phyloP scores from a whole-genome alignment of 2,329 filamentous ascomycete species.

The Myotisia sp. region DNA sequence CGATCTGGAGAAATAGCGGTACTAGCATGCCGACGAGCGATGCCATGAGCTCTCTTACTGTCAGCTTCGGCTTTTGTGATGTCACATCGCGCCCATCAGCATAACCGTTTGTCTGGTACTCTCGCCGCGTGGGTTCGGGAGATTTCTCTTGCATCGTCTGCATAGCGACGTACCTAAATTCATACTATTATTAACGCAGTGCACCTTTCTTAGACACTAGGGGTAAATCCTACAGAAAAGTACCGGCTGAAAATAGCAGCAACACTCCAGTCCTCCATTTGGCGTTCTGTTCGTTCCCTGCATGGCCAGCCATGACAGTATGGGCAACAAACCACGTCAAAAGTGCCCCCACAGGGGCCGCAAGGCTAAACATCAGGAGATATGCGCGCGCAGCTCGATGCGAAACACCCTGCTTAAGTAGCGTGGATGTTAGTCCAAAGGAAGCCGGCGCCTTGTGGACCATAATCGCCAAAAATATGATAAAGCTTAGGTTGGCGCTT shows the following conservation, averaged over 20 bases:
- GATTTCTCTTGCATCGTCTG: conserved; percentile 79
- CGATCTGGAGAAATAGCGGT: conserved; percentile 34
- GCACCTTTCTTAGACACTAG: not conserved
- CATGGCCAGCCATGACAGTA: conserved; percentile 45
- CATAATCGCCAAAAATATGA: conserved; percentile 94
- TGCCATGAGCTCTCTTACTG: conserved; percentile 32
- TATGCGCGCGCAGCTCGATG: conserved; percentile 75
- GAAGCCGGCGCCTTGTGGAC: conserved; percentile 93
- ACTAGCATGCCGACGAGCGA: conserved; percentile 36
- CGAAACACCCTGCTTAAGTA: conserved; percentile 79
- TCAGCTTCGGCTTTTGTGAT: conserved; percentile 23
- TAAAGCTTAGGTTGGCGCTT: conserved; percentile 64
- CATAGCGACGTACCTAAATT: conserved; percentile 79
- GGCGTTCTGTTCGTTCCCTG: conserved; percentile 43
- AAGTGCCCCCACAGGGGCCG: conserved; percentile 74
- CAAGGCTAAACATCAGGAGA: conserved; percentile 78
- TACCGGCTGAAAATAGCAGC: conserved; percentile 87
- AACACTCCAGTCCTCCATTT: conserved; percentile 87
- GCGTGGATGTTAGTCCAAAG: conserved; percentile 79
- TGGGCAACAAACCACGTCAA: conserved; percentile 69
- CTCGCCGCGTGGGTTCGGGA: conserved; percentile 19
- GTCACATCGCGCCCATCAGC: conserved; percentile 27
- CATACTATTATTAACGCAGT: no score
- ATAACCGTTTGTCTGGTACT: conserved; percentile 29
- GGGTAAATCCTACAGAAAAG: conserved; percentile 65